Evolutionary conservation across 176 grass and related monocot species (phyloP).

Genomic region (Lolium multiflorum): DNA sequence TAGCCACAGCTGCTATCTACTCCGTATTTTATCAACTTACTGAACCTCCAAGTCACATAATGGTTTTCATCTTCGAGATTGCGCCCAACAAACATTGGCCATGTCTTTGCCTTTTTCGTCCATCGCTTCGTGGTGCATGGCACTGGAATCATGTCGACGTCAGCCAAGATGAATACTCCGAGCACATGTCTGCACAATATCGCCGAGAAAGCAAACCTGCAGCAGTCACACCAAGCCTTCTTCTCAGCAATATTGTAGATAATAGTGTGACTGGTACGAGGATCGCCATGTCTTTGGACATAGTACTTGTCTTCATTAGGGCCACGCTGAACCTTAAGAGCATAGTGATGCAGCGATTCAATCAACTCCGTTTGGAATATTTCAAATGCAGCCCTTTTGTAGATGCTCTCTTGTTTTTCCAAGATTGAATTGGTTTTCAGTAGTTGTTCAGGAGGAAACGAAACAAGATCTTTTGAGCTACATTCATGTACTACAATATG

Average conservation of each 20-base stretch:
- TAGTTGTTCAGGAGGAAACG: no score
- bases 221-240: constrained; percentile 72
- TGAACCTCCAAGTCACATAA: constrained; percentile 51
- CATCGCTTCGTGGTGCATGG: constrained; percentile 73
- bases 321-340: constrained; percentile 76
- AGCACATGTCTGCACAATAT: constrained; percentile 92
- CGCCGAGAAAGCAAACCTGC: constrained; percentile 65
- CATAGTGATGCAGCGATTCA: constrained; percentile 68
- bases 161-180: constrained; percentile 63
- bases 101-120: constrained; percentile 77
- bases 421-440: no score
- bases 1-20: not conserved
- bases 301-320: constrained; percentile 70
- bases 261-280: constrained; percentile 62
- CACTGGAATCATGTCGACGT: constrained; percentile 51
- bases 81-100: constrained; percentile 49
- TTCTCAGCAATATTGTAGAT: constrained; percentile 36
- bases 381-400: constrained; percentile 71
- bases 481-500: no score
- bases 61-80: constrained; percentile 54
- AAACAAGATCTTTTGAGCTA: no score
- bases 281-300: constrained; percentile 59
- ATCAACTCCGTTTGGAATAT: constrained; percentile 78
- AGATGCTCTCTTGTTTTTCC: constrained; percentile 85
- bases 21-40: constrained; percentile 12